These are phyloP conservation scores for Leishmania lainsoni DNA, from an alignment of 208 protist species.

Conservation along the genomic window DNA sequence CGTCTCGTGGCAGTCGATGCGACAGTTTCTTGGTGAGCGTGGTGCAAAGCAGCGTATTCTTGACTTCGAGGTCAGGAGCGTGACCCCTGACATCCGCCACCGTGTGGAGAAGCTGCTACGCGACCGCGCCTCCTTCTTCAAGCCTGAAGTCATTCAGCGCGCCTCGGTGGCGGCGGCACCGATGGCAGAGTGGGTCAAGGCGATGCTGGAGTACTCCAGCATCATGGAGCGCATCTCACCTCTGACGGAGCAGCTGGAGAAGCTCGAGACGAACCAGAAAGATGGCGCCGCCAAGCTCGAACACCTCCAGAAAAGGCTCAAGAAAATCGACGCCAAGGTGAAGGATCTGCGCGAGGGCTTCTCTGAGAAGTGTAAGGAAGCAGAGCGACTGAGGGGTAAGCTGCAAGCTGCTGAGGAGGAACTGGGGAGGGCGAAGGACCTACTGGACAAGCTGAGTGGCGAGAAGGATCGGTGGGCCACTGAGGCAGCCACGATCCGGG, in stretches of 20 bases:
- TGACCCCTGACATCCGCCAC: slow-evolving; percentile 82
- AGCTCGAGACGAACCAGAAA: slow-evolving; percentile 80
- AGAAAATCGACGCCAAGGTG: slow-evolving; percentile 89
- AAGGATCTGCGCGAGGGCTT: slow-evolving; percentile 83
- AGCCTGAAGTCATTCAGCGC: slow-evolving; percentile 90
- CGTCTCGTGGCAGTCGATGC: slow-evolving; percentile 96
- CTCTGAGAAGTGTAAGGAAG: slow-evolving; percentile 93
- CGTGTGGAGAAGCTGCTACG: slow-evolving; percentile 89
- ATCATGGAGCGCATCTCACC: slow-evolving; percentile 94
- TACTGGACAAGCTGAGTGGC: slow-evolving; percentile 95
- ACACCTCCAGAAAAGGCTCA: slow-evolving; percentile 79
- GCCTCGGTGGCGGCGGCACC: slow-evolving; percentile 94
- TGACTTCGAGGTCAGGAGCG: slow-evolving; percentile 94
- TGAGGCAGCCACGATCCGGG: slow-evolving; percentile 73
- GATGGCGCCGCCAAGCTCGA: slow-evolving; percentile 81
- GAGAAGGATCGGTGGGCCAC: slow-evolving; percentile 95
- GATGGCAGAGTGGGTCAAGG: slow-evolving; percentile 97
- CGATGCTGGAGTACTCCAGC: slow-evolving; percentile 94
- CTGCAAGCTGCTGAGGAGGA: slow-evolving; percentile 91
- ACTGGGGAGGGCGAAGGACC: slow-evolving; percentile 87
- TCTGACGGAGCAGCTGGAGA: slow-evolving; percentile 81
- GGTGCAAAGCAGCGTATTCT: slow-evolving; percentile 96
- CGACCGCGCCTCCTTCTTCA: slow-evolving; percentile 91
- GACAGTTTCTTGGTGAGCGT: slow-evolving; percentile 93
- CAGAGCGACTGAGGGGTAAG: slow-evolving; percentile 84